Conservation (phyloP, 768 basidiomycete genomes). For the Amanita pallidorosea region DNA sequence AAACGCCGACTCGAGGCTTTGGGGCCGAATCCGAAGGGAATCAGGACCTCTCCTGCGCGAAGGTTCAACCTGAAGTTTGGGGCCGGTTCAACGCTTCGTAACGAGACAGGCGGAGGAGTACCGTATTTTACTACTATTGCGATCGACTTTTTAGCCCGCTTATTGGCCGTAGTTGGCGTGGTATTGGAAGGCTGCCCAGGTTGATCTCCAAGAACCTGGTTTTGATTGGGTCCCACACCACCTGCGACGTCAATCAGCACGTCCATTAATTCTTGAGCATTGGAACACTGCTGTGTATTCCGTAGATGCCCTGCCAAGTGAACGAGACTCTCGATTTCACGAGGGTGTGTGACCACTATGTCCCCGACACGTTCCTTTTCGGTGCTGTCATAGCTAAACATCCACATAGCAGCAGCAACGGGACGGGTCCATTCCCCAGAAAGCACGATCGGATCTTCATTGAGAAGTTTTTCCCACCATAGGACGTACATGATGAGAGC, state of each 20-base stretch:
- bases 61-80: background rate
- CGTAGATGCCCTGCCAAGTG: background rate
- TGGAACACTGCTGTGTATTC: background rate
- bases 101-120: background rate
- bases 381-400: background rate
- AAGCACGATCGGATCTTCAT: constrained; percentile 7
- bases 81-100: background rate
- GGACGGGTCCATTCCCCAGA: background rate
- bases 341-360: background rate
- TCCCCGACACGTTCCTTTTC: background rate
- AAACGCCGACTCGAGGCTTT: background rate
- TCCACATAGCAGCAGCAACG: background rate
- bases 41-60: background rate
- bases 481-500: constrained; percentile 9
- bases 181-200: background rate
- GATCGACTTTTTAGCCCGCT: background rate
- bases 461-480: constrained; percentile 13
- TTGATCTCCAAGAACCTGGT: background rate
- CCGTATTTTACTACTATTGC: background rate
- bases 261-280: background rate
- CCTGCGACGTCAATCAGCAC: background rate
- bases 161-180: background rate
- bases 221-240: background rate
- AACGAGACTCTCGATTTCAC: background rate
- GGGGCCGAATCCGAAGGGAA: background rate